Base-by-base conservation (phyloP, 2,329 filamentous ascomycete species). In the Epichloe sibirici region DNA sequence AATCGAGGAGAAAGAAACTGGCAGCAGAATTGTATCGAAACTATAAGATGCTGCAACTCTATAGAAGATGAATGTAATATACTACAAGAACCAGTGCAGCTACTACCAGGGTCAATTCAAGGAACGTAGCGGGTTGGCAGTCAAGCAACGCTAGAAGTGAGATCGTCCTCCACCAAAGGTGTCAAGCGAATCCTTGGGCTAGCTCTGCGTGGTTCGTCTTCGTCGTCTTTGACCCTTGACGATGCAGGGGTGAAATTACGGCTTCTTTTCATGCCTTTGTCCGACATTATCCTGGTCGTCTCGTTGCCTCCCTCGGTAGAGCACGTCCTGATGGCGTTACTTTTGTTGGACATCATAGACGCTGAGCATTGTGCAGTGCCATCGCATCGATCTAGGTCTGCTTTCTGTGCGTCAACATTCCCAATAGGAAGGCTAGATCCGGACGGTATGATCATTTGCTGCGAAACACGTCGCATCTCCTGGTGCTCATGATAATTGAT, bases 231-330 rank as follows among this genome's bases (percentile, higher is more conserved):
- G 8, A 61, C 70, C 56, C 70, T 74, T n/a, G 65, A 60, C 38
- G 74, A 71, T 3, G 66, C 67, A 7, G 74, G 72, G 0, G 74
- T 76, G 48, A 74, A 73, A 49, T 71, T 67, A 12, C 74, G 69
- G 52, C 64, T 62, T 37, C 77, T 70, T 58, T 78, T 80, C 40
- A 59, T 57, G n/a, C 67, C 64, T 42, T 68, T 71, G 9, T 71
- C 70, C 28, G 35, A 51, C 5, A 13, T 12, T 2, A 23, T 28
- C 23, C 39, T 43, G 8, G 11, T n/a, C 15, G 34, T 37, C 12
- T 54, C 50, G 15, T 54, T 28, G 8, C 8, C 35, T 6, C 28
- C 11, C n/a, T 52, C 43, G 2, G 25, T 35, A 21, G 15, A 17
- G 9, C 49, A 28, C 8, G 25, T 47, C 13, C 37, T 21, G 39